Percentiles rank a stretch among this genome's conserved stretches.
Conservation (phyloP, 805 yeast genomes). For the Ascoidea tarda region DNA sequence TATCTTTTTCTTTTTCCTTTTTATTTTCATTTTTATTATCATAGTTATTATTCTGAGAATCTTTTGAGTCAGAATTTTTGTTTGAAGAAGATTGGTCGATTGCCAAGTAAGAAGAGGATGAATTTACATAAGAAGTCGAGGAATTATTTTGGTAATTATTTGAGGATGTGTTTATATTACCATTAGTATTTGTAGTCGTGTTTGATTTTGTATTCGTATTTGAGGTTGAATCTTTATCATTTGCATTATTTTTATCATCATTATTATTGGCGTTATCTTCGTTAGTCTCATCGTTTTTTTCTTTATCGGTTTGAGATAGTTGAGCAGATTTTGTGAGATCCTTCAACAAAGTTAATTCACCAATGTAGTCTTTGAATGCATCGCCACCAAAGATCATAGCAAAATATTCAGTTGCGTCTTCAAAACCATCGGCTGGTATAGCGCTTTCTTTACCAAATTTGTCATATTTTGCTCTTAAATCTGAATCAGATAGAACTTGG, state of each 20-base stretch:
- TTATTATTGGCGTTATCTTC: conserved; percentile 16
- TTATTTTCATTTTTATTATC: conserved; percentile 16
- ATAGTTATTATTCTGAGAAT: conserved; percentile 2
- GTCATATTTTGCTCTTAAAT: conserved; percentile 53
- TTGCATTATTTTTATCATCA: conserved; percentile 2
- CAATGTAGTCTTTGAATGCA: conserved; percentile 76
- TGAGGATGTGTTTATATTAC: background rate
- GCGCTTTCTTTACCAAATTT: conserved; percentile 64
- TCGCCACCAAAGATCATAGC: conserved; percentile 78
- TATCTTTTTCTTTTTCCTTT: conserved; percentile 15
- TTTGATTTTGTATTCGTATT: background rate
- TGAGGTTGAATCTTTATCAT: background rate
- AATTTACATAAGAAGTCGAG: background rate
- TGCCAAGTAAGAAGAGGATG: background rate
- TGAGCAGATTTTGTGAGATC: conserved; percentile 57
- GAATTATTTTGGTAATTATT: too few species aligned
- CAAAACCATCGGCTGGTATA: conserved; percentile 57
- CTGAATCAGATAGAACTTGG: conserved; percentile 58
- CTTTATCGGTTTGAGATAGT: conserved; percentile 31
- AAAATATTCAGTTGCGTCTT: conserved; percentile 62
- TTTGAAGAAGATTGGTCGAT: background rate
- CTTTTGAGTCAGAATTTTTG: background rate
- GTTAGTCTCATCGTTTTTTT: conserved; percentile 21
- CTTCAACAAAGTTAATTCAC: conserved; percentile 68
- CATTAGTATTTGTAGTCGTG: background rate